A percentile compares a stretch with the other conserved stretches of the same genome.
These are phyloP conservation scores for Phaeotremella fagi DNA, from an alignment of 768 basidiomycete genomes.

Conservation along the genomic window DNA sequence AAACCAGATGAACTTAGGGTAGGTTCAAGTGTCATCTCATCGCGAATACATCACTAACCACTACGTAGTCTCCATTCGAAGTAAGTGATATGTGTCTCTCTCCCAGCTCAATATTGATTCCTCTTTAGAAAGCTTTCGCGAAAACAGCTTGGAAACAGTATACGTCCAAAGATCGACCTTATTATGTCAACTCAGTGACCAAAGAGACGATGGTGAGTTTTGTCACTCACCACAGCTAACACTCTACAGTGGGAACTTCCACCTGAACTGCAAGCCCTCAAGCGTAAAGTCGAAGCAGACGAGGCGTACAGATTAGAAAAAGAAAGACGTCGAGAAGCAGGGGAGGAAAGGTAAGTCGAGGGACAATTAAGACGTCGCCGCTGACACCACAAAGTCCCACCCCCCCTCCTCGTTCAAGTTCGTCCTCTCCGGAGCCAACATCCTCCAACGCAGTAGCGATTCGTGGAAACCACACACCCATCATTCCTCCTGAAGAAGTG, in stretches of 20 bases:
- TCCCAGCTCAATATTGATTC: constrained; percentile 4
- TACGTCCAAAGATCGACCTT: constrained; percentile 70
- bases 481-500: constrained; percentile 68
- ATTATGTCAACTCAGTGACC: constrained; percentile 62
- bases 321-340: constrained; percentile 57
- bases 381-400: constrained; percentile 12
- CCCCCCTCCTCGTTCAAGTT: constrained; percentile 15
- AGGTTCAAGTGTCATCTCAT: neutral
- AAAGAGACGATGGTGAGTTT: constrained; percentile 63
- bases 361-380: neutral
- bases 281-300: constrained; percentile 67
- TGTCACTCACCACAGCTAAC: neutral
- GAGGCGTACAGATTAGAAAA: constrained; percentile 20
- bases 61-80: constrained; percentile 74
- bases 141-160: constrained; percentile 97
- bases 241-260: constrained; percentile 87
- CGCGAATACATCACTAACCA: too few species aligned
- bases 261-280: constrained; percentile 75
- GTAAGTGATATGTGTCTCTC: constrained; percentile 50
- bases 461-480: constrained; percentile 9
- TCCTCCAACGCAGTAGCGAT: constrained; percentile 8
- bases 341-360: constrained; percentile 46
- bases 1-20: constrained; percentile 83
- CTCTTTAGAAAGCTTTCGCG: constrained; percentile 65
- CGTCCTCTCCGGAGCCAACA: constrained; percentile 20